Base-by-base conservation (phyloP, 1,284 basidiomycete species). In the Rhodotorula sp. region DNA sequence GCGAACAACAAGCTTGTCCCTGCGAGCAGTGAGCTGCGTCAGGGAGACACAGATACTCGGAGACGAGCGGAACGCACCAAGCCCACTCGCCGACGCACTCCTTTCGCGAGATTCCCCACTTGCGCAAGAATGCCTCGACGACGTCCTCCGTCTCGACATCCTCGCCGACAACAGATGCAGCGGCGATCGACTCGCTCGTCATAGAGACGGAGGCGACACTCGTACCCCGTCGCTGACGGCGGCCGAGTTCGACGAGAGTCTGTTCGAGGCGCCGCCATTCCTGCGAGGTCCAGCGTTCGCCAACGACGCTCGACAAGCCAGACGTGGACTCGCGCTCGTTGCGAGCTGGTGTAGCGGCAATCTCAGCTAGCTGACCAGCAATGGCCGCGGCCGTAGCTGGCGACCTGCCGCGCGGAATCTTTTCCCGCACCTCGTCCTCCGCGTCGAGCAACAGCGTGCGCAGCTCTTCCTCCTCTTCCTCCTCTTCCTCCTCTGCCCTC, bases 241-340 rank as follows among this genome's bases (percentile, higher is more conserved):
- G 56, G 20, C 64, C 63, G 34, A 63, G 27, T 30, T 68, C 66
- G 57, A 73, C 69, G n/a, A 73, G 51, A 4, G 59, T 49, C 20
- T 63, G 59, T 47, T 73, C 72, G 54, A 73, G 59, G 8, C 52
- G 57, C 15, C 72, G 67, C 72, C 72, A 73, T 10, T 73, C 69
- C 34, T 36, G 48, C 55, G 72, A 67, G n/a, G 58, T 67, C 72
- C 72, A 73, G n/a, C n/a, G 36, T 39, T 2, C 36, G 36, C 54
- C 54, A 4, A 36, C 54, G 22, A 10, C 54, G 8, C 34, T 36
- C 9, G 55, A 15, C 24, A 44, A 17, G 19, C 39, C 39, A 3
- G 39, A 10, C 39, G 39, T 44, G 13, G 39, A 44, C 4, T 44
- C 27, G 27, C 15, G 22, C 30, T 53, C 8, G 54, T 29, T 29